Evolutionary conservation across 257 asterid genomes (phyloP), one percentile per base, ranked within the genome.

Genomic region (Hygrophila difformis): DNA sequence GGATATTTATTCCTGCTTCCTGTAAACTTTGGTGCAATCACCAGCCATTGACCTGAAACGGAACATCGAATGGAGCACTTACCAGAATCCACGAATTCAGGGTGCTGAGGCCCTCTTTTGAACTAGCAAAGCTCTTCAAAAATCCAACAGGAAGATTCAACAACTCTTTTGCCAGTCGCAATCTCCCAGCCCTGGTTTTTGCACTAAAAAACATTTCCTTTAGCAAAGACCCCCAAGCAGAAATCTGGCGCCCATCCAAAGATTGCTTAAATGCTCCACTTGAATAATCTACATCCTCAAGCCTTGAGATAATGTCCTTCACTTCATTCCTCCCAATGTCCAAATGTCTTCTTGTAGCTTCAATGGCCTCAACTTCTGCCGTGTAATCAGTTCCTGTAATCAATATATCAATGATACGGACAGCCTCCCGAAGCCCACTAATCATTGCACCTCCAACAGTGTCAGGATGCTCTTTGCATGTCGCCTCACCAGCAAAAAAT

Each of bases 391-490:
- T 78, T 52, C 99, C 99, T 39, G 70, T 63, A 22, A 52, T 73
- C 70, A 86, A 53, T 69, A 91, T 69, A 66, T 83, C 88, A 47
- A 78, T 73, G 53, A 91, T 83, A 1, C 97, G 95, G 39, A 86
- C 85, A 11, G 97, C 99, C 76, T 91, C 99, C 18, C 96, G 79
- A 41, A 91, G 85, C 53, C 97, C 97, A 51, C 99, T 91, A 88
- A 91, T 74, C 93, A 91, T 86, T 57, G 99, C 99, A 63, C 99
- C 99, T 57, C 99, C 99, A 65, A 91, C 99, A 23, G 99, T 91
- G 76, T 91, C 96, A 33, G 99, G 99, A 66, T 91, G 99, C 77
- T 91, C 99, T 81, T 91, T 91, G 72, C 99, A 91, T 8, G 99
- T 91, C 45, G 99, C 97, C 73, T 91, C 99, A 64, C 99, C 97